Evolutionary conservation across 108 stramenopile species (phyloP).

Genomic region (Pseudonitzschia pungens): DNA sequence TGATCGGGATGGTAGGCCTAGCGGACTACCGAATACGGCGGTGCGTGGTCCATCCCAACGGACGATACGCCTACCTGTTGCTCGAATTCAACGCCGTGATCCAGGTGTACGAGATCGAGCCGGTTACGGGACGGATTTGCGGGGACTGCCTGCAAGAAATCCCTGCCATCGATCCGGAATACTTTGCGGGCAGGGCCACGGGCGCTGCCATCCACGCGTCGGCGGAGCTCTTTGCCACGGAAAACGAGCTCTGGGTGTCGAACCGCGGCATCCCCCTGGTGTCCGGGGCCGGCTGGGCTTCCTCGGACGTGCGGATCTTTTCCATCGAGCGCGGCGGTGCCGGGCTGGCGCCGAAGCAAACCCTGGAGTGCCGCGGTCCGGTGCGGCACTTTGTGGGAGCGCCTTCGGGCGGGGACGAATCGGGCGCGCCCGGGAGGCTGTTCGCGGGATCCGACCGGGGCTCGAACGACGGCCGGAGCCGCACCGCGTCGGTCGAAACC

Average conservation of each 20-base stretch:
- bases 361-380: background rate
- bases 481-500: constrained; percentile 1
- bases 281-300: background rate
- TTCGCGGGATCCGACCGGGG: background rate
- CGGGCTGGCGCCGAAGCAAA: background rate
- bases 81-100: constrained; percentile 24
- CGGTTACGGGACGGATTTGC: constrained; percentile 9
- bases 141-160: constrained; percentile 33
- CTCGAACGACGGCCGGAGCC: background rate
- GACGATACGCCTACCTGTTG: constrained; percentile 22
- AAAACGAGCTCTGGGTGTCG: background rate
- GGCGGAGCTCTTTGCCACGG: background rate
- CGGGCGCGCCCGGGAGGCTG: background rate
- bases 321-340: background rate
- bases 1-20: background rate
- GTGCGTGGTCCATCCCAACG: constrained; percentile 29
- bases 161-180: constrained; percentile 23
- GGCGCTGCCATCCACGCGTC: background rate
- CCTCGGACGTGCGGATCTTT: constrained; percentile 2
- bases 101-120: constrained; percentile 25
- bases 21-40: constrained; percentile 18
- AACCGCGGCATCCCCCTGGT: background rate
- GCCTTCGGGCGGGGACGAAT: background rate
- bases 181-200: background rate
- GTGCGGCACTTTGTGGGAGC: background rate